Conservation (phyloP, 257 asterid genomes). For the Orobanche coerulescens region DNA sequence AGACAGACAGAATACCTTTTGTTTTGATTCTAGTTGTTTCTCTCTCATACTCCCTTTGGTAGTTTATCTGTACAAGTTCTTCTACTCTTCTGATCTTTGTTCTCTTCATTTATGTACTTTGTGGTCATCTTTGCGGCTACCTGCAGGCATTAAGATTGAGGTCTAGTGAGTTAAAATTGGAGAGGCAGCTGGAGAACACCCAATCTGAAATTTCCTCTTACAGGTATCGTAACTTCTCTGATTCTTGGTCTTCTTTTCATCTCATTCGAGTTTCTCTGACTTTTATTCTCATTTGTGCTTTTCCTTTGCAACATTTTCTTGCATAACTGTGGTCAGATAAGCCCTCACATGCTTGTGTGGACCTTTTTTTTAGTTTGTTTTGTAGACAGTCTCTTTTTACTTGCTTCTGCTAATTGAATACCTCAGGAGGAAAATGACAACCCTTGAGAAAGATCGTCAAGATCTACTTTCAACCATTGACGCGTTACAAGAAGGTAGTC, state of each 20-base stretch:
- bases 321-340: constrained; percentile 7
- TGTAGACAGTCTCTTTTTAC: neutral
- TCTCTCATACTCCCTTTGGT: constrained; percentile 2
- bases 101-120: constrained; percentile 9
- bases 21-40: neutral
- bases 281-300: neutral
- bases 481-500: constrained; percentile 87
- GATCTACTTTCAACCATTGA: constrained; percentile 78
- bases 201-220: constrained; percentile 62
- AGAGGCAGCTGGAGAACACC: constrained; percentile 72
- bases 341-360: neutral
- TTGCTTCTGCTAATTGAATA: constrained; percentile 13
- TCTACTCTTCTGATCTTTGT: neutral
- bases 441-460: constrained; percentile 85
- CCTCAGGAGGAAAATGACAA: constrained; percentile 70
- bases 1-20: neutral
- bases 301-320: neutral
- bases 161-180: constrained; percentile 89
- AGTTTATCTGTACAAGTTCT: constrained; percentile 11
- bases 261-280: constrained; percentile 11
- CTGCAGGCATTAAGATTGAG: constrained; percentile 85
- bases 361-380: constrained; percentile 1
- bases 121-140: constrained; percentile 1
- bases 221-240: constrained; percentile 41
- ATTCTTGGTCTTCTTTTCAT: neutral